Evolutionary conservation across 1,284 basidiomycete species (phyloP).

Genomic region (Sanguinoderma infundibulare): DNA sequence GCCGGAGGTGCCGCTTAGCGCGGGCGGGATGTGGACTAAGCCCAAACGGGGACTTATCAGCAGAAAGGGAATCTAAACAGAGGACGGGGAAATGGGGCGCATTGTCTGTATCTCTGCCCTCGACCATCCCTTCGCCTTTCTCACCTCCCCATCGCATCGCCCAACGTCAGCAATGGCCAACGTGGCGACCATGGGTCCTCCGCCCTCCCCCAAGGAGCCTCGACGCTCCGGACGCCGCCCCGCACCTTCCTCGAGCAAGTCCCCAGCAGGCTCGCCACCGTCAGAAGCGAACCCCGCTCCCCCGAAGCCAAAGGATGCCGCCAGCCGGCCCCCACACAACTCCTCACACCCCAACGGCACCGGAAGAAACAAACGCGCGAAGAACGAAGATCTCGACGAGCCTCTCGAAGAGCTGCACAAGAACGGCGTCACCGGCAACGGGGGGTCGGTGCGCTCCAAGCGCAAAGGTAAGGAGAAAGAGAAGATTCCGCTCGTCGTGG

Average conservation of each 20-base stretch:
- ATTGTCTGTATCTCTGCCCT: slow-evolving; percentile 27
- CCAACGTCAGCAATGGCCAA: slow-evolving; percentile 33
- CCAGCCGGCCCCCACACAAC: slow-evolving; percentile 48
- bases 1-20: slow-evolving; percentile 11
- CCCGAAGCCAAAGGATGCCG: slow-evolving; percentile 42
- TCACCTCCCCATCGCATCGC: slow-evolving; percentile 23
- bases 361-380: slow-evolving; percentile 60
- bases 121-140: slow-evolving; percentile 21
- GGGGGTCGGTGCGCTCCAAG: slow-evolving; percentile 50
- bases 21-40: slow-evolving; percentile 1
- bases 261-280: slow-evolving; percentile 67
- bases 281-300: slow-evolving; percentile 45
- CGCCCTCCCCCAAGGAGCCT: slow-evolving; percentile 75
- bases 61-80: slow-evolving; percentile 18
- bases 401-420: slow-evolving; percentile 54
- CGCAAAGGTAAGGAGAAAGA: slow-evolving; percentile 65
- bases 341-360: slow-evolving; percentile 45
- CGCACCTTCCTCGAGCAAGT: slow-evolving; percentile 70
- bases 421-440: slow-evolving; percentile 46
- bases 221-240: slow-evolving; percentile 77
- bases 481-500: slow-evolving; percentile 40
- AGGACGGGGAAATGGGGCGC: slow-evolving; percentile 26
- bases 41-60: slow-evolving; percentile 19
- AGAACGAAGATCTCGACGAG: slow-evolving; percentile 76
- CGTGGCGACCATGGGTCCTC: slow-evolving; percentile 64